Evolutionary conservation across 768 basidiomycete species (phyloP).

Genomic region (Gymnopilus junonius): DNA sequence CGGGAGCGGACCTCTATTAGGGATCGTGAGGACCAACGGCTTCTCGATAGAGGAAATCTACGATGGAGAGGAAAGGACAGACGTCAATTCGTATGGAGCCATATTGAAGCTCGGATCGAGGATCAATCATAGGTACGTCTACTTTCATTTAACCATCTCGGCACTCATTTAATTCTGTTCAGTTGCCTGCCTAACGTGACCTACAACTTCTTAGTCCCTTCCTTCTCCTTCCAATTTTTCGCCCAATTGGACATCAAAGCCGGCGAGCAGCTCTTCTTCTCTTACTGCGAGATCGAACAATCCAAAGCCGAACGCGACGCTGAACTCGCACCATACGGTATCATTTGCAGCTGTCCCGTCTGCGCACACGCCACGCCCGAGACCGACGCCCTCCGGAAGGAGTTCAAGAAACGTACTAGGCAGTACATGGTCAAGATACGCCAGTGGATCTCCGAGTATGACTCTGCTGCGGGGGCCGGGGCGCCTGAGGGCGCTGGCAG

Average conservation of each 20-base stretch:
- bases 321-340: constrained; percentile 33
- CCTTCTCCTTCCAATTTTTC: constrained; percentile 33
- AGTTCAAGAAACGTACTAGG: constrained; percentile 6
- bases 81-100: background rate
- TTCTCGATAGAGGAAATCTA: background rate
- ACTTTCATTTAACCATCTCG: background rate
- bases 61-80: constrained; percentile 16
- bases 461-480: background rate
- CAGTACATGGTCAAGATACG: background rate
- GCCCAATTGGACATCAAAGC: constrained; percentile 32
- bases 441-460: background rate
- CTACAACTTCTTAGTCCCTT: constrained; percentile 28
- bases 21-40: constrained; percentile 26
- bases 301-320: constrained; percentile 26
- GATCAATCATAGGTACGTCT: background rate
- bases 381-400: constrained; percentile 29
- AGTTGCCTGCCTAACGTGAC: constrained; percentile 37
- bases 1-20: constrained; percentile 36
- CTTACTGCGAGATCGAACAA: constrained; percentile 28
- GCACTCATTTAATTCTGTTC: background rate
- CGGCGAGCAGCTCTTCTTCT: constrained; percentile 36
- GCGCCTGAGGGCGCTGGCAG: background rate
- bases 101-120: background rate
- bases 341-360: constrained; percentile 29
- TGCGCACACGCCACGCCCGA: constrained; percentile 27